phyloP scores from a whole-genome alignment of 2,329 filamentous ascomycete species.

The Penicillium sp. region DNA sequence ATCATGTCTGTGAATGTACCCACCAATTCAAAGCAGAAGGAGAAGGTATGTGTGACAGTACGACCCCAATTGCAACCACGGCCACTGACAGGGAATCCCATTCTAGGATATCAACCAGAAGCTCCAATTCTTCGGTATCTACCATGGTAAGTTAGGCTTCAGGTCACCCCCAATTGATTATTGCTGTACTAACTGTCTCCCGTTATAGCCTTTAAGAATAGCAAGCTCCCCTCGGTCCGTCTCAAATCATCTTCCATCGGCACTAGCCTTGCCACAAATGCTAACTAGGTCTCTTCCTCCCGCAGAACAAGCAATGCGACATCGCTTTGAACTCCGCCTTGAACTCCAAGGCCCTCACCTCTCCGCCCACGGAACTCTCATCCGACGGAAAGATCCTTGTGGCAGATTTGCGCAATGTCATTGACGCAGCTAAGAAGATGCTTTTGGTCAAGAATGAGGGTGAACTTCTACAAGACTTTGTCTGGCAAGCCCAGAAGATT shows the following conservation, averaged over 20 bases:
- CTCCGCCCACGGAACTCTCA: slow-evolving; percentile 75
- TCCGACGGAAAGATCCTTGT: slow-evolving; percentile 78
- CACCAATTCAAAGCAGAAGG: slow-evolving; percentile 71
- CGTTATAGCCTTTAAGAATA: slow-evolving; percentile 71
- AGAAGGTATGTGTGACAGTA: slow-evolving; percentile 53
- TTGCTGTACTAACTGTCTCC: slow-evolving; percentile 11
- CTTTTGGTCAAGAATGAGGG: slow-evolving; percentile 93
- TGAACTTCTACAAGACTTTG: slow-evolving; percentile 92
- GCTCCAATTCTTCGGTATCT: slow-evolving; percentile 91
- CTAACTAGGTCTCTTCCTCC: slow-evolving; percentile 5
- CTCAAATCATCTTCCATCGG: not conserved
- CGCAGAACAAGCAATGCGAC: slow-evolving; percentile 90
- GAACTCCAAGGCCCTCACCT: slow-evolving; percentile 65
- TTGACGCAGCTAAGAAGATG: slow-evolving; percentile 80
- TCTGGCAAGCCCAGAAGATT: slow-evolving; percentile 85
- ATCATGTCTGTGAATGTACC: slow-evolving; percentile 66
- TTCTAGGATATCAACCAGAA: slow-evolving; percentile 77
- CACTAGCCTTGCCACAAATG: not conserved
- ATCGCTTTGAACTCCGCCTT: slow-evolving; percentile 88
- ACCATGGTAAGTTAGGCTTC: slow-evolving; percentile 52
- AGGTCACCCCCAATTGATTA: not conserved
- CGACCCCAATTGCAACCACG: not conserved
- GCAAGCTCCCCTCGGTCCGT: slow-evolving; percentile 86
- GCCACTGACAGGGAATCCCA: slow-evolving; percentile 12
- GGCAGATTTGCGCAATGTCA: slow-evolving; percentile 72